phyloP scores from a whole-genome alignment of 2,329 filamentous ascomycete genomes.

The Fusarium sp. region DNA sequence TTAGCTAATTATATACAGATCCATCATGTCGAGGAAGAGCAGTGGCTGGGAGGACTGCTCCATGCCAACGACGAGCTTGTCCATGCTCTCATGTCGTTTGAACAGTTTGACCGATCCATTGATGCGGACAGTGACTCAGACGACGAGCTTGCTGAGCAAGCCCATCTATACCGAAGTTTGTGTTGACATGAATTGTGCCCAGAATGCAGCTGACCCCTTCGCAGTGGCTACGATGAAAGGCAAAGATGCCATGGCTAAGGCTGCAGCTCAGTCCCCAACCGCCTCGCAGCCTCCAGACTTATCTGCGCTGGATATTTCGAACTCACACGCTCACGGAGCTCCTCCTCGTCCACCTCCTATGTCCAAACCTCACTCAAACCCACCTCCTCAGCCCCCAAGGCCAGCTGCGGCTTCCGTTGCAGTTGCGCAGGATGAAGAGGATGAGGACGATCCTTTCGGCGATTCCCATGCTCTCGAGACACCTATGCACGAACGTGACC shows the following conservation, averaged over 20 bases:
- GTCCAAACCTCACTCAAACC: constrained; percentile 39
- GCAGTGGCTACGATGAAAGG: constrained; percentile 67
- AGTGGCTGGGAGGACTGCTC: constrained; percentile 90
- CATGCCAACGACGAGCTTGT: constrained; percentile 98
- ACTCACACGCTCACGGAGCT: constrained; percentile 57
- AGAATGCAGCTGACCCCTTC: constrained; percentile 35
- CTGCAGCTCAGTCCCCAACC: constrained; percentile 55
- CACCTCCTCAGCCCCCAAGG: constrained; percentile 38
- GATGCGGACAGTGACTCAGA: constrained; percentile 80
- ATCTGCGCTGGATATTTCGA: constrained; percentile 58
- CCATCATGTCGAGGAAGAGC: constrained; percentile 88
- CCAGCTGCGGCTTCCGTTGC: constrained; percentile 12
- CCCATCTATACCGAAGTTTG: constrained; percentile 72
- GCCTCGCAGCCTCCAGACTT: constrained; percentile 58
- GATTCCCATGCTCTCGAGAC: constrained; percentile 78
- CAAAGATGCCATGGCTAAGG: constrained; percentile 60
- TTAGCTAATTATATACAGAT: constrained; percentile 64
- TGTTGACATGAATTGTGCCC: constrained; percentile 32
- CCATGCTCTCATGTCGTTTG: constrained; percentile 90
- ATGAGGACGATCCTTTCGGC: constrained; percentile 89
- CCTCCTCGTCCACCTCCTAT: constrained; percentile 56
- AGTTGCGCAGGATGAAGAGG: constrained; percentile 74
- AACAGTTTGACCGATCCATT: constrained; percentile 90
- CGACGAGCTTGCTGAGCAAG: constrained; percentile 75
- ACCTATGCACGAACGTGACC: constrained; percentile 47